Evolutionary conservation across 352 stramenopile species (phyloP), one percentile per base, ranked within the genome.

Genomic region (Phytophthora constricta): DNA sequence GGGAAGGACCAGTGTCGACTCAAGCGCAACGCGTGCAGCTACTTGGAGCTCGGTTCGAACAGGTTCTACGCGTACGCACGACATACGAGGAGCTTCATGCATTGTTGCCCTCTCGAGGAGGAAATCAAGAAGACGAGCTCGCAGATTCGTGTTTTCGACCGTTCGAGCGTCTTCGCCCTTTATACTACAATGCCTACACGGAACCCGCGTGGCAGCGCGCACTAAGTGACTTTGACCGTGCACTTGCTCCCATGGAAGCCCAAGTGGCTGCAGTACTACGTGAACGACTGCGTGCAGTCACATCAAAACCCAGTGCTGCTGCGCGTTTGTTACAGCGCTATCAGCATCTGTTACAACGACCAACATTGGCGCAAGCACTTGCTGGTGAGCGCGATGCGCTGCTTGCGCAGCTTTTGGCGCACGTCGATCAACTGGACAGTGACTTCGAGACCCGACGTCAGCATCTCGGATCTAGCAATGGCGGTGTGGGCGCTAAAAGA

Each of bases 181-280:
- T 97, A 2, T 90, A 96, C 54, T 97, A 97, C 77, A 98, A 97
- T 60, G 79, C 86, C 25, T 98, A 98, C 83, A 97, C 95, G 4
- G 86, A 96, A 23, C 63, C 68, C 19, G 68, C 84, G 16, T 98
- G 93, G 93, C 67, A 88, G 23, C 48, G 58, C 0, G 89, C 90
- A 0, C 71, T 98, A 2, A 72, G 68, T 5, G 74, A 84, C 14
- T 98, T 92, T 60, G 95, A 98, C 57, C 55, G 69, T 10, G 74
- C 73, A 28, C 77, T 98, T 0, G 80, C 76, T 14, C 93, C 92
- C 0, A 77, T 97, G 28, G 94, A 98, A 58, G 65, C 63, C 0
- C 79, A 91, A 43, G 89, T 98, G 5, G 93, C 87, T 11, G 76
- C 68, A 0, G 92, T 96, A 14, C 65, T 96, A n/a, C 77, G 91